Evolutionary conservation across 176 grass and related monocot species (phyloP).

Genomic region (Panicum miliaceum): DNA sequence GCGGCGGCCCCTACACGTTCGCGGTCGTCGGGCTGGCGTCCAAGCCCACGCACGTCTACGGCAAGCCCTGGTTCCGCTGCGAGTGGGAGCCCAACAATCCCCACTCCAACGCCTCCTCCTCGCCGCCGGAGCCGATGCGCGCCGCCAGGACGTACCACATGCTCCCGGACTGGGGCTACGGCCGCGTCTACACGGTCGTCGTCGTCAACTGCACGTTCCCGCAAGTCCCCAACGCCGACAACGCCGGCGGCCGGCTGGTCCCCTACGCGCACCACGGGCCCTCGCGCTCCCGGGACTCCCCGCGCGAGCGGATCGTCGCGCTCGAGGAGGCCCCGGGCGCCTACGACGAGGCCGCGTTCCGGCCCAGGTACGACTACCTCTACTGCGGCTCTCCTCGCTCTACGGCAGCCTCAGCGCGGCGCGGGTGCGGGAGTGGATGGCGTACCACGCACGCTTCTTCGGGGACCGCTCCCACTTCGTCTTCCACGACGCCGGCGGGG

Average conservation of each 20-base stretch:
- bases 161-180: slow-evolving; percentile 99
- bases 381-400: slow-evolving; percentile 91
- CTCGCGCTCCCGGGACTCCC: slow-evolving; percentile 30
- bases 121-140: slow-evolving; percentile 29
- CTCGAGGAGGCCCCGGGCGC: slow-evolving; percentile 67
- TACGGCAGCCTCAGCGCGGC: slow-evolving; percentile 73
- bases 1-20: slow-evolving; percentile 84
- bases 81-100: slow-evolving; percentile 49
- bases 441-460: slow-evolving; percentile 91
- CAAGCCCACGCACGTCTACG: slow-evolving; percentile 85
- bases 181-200: slow-evolving; percentile 92
- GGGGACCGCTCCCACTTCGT: slow-evolving; percentile 83
- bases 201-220: slow-evolving; percentile 97
- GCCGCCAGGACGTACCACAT: slow-evolving; percentile 79
- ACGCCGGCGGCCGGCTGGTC: slow-evolving; percentile 61
- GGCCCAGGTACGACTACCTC: slow-evolving; percentile 75
- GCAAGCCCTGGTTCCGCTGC: slow-evolving; percentile 84
- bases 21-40: slow-evolving; percentile 77
- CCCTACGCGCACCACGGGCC: slow-evolving; percentile 77
- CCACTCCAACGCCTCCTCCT: not conserved
- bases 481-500: slow-evolving; percentile 89
- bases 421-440: slow-evolving; percentile 90
- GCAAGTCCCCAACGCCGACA: slow-evolving; percentile 66
- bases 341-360: slow-evolving; percentile 68
- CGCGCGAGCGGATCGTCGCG: slow-evolving; percentile 69